These are phyloP conservation scores for Asterophora lycoperdoides DNA, from an alignment of 768 basidiomycete species.

Conservation along the genomic window DNA sequence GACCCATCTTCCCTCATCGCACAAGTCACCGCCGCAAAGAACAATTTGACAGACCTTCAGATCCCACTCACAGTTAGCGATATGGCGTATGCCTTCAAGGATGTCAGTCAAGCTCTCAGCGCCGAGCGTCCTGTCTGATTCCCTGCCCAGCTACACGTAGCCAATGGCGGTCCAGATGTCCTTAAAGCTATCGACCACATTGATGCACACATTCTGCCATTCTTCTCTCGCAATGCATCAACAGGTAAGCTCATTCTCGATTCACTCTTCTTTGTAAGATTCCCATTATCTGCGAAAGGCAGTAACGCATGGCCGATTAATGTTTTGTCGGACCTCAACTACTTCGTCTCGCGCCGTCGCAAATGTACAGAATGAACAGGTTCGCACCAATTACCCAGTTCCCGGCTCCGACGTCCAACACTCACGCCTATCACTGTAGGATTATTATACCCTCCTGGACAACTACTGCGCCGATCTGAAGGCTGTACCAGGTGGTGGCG, in stretches of 20 bases:
- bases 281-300: constrained; percentile 28
- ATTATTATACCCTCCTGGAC: constrained; percentile 63
- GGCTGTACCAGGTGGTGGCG: constrained; percentile 50
- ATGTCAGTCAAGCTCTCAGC: constrained; percentile 19
- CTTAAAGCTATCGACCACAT: constrained; percentile 59
- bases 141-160: constrained; percentile 31
- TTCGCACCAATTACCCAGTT: constrained; percentile 22
- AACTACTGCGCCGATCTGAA: constrained; percentile 62
- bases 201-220: constrained; percentile 68
- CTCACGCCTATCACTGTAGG: constrained; percentile 32
- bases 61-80: constrained; percentile 71
- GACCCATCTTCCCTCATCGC: constrained; percentile 42
- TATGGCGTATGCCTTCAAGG: constrained; percentile 55
- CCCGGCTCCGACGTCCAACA: background rate
- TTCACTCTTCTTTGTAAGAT: constrained; percentile 10
- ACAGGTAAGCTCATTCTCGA: constrained; percentile 41
- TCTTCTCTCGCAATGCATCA: constrained; percentile 55
- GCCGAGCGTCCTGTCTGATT: background rate
- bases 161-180: constrained; percentile 48
- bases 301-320: constrained; percentile 60
- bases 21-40: constrained; percentile 48
- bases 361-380: constrained; percentile 57
- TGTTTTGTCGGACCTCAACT: constrained; percentile 55
- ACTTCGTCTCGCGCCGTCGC: constrained; percentile 65
- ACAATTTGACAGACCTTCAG: constrained; percentile 43